Evolutionary conservation across 2,329 filamentous ascomycete genomes (phyloP).

Genomic region (Fusarium bactridioides): DNA sequence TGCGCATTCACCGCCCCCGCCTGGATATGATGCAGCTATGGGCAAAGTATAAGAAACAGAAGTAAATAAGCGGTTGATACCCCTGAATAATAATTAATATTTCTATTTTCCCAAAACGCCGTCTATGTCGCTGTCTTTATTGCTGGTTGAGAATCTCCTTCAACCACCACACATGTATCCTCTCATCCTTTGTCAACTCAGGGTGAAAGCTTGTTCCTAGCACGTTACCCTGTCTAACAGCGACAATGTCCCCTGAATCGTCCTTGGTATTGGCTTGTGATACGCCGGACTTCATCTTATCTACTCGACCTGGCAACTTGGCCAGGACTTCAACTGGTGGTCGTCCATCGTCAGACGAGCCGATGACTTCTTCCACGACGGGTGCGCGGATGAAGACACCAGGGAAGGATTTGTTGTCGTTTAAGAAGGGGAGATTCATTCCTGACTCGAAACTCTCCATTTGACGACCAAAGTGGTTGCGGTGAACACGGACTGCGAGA

Average conservation of each 20-base stretch:
- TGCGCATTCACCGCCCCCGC: conserved; percentile 35
- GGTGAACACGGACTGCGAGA: conserved; percentile 86
- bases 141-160: conserved; percentile 60
- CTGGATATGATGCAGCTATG: conserved; percentile 29
- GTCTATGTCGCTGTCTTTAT: conserved; percentile 11
- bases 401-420: conserved; percentile 61
- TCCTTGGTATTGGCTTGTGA: conserved; percentile 49
- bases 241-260: conserved; percentile 80
- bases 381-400: conserved; percentile 95
- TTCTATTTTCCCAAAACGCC: conserved; percentile 17
- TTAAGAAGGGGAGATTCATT: conserved; percentile 76
- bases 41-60: conserved; percentile 18
- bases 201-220: conserved; percentile 97
- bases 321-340: conserved; percentile 60
- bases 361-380: conserved; percentile 83
- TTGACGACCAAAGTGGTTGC: conserved; percentile 95
- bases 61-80: conserved; percentile 5
- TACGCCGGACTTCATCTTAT: conserved; percentile 49
- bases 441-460: conserved; percentile 87
- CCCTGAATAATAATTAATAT: conserved; percentile 12
- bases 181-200: conserved; percentile 84
- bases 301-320: conserved; percentile 53
- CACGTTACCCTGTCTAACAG: conserved; percentile 88
- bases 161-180: conserved; percentile 96
- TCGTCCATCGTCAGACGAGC: conserved; percentile 40